Base-by-base conservation (phyloP, 164 flowering plant genomes). In the Cinnamomum chago region DNA sequence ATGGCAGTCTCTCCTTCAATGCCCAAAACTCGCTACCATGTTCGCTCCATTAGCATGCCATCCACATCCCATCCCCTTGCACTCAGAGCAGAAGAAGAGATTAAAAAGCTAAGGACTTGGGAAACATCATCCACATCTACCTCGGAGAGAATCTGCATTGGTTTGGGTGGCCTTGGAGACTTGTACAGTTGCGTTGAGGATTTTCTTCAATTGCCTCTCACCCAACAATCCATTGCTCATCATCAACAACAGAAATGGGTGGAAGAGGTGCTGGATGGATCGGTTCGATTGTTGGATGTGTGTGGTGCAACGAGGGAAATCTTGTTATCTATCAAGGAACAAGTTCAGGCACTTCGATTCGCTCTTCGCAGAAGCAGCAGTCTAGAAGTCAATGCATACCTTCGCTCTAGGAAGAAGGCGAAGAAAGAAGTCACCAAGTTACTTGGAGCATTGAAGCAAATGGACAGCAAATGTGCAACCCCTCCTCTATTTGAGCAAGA, bases 281-380 rank as follows among this genome's bases (percentile, higher is more conserved):
- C 82, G 13, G 76, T 85, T 3, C 78, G 80, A 67, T 78, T 83
- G 70, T 70, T 85, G 72, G 87, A 85, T 60, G 22, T 79, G 2
- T 86, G 85, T 58, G 76, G 78, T 25, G 62, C 68, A 13, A 66
- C 78, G 2, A 83, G 79, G 72, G 86, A 86, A 58, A 23, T 71
- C 60, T 30, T 78, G 64, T 9, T 58, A 33, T 79, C 77, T 24
- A 76, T 79, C 66, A 84, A 82, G 72, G 86, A 84, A 67, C 20
- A 64, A 6, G 70, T 72, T 5, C 81, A 73, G n/a, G 84, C 74
- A 20, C 73, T 84, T 24, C 79, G 76, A 70, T 84, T 85, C 7
- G 28, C 62, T 65, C 70, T 86, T 11, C 84, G 87, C 3, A 79
- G 88, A 65, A 65, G 58, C 24, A 62, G 69, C 6, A 75, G 70